These are phyloP conservation scores for Cyclotella kingstonii DNA, from an alignment of 108 stramenopile species.

Conservation along the genomic window DNA sequence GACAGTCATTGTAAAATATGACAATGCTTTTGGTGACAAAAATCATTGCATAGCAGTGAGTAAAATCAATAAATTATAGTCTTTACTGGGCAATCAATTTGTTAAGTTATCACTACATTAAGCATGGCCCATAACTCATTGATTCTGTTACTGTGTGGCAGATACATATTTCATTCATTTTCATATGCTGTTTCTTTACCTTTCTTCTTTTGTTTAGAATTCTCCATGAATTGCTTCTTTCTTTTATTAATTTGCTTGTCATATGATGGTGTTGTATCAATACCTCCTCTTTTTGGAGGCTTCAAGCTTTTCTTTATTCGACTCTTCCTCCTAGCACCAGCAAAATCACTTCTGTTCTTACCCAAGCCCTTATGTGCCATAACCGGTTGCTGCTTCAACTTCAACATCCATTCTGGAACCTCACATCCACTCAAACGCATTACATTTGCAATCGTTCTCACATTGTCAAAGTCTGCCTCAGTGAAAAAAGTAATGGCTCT, in stretches of 20 bases:
- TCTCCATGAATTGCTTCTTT: constrained; percentile 23
- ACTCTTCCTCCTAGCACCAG: constrained; percentile 8
- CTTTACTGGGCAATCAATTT: neutral
- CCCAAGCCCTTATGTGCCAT: neutral
- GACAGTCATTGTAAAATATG: too few relatives aligned
- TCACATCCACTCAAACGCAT: constrained; percentile 91
- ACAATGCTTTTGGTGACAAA: too few relatives aligned
- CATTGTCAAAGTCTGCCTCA: constrained; percentile 81
- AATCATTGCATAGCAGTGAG: too few relatives aligned
- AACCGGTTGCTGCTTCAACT: constrained; percentile 43
- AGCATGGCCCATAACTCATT: neutral
- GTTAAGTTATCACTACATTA: neutral
- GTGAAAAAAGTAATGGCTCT: constrained; percentile 96
- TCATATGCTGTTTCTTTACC: neutral
- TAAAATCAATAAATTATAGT: neutral
- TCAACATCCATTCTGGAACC: constrained; percentile 93
- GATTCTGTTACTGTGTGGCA: neutral
- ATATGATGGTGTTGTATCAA: constrained; percentile 79
- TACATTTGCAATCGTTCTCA: constrained; percentile 94
- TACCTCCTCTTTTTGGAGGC: constrained; percentile 41
- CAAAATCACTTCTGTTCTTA: too few relatives aligned
- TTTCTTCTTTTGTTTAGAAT: constrained; percentile 11
- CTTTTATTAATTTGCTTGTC: constrained; percentile 64
- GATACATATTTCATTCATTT: neutral
- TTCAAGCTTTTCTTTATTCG: constrained; percentile 33